Evolutionary conservation across 768 basidiomycete species (phyloP).

Genomic region (Candolleomyces eurysporus): DNA sequence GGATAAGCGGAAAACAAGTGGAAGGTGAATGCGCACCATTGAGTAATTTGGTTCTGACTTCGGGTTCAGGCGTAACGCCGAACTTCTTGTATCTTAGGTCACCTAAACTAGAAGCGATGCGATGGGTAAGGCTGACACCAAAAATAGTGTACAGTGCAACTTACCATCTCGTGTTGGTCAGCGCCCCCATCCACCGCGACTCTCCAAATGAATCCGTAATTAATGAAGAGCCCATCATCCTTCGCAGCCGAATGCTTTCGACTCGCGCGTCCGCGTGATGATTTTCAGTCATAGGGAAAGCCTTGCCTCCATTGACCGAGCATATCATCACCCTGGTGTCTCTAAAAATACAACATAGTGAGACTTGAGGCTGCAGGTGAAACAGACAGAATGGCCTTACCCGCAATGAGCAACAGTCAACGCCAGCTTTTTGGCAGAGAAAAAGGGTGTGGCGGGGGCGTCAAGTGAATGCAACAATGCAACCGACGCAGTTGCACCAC

Average conservation of each 20-base stretch:
- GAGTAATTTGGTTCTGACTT: constrained; percentile 73
- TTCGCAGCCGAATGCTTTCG: constrained; percentile 80
- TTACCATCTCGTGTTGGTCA: constrained; percentile 89
- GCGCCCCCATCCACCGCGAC: constrained; percentile 91
- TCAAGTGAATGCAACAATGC: constrained; percentile 92
- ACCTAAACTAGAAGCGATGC: constrained; percentile 58
- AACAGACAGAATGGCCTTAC: constrained; percentile 37
- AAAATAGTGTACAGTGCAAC: background rate
- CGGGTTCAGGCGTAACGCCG: constrained; percentile 92
- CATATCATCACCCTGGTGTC: constrained; percentile 90
- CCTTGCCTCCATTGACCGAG: constrained; percentile 66
- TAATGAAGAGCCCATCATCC: constrained; percentile 86
- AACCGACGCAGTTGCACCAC: constrained; percentile 90
- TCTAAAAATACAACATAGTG: constrained; percentile 38
- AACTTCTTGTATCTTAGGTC: constrained; percentile 87
- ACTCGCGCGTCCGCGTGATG: constrained; percentile 93
- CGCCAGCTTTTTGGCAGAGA: constrained; percentile 68
- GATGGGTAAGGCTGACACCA: background rate
- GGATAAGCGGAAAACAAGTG: background rate
- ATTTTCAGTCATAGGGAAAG: constrained; percentile 86
- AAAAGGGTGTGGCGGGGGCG: constrained; percentile 76
- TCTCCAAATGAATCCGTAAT: constrained; percentile 96
- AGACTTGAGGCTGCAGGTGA: background rate
- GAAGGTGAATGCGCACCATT: constrained; percentile 48
- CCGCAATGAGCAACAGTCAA: constrained; percentile 93